Percentiles rank a stretch among this genome's conserved stretches.
These are phyloP conservation scores for Neofusicoccum cordaticola DNA, from an alignment of 2,329 filamentous ascomycete genomes.

Conservation along the genomic window DNA sequence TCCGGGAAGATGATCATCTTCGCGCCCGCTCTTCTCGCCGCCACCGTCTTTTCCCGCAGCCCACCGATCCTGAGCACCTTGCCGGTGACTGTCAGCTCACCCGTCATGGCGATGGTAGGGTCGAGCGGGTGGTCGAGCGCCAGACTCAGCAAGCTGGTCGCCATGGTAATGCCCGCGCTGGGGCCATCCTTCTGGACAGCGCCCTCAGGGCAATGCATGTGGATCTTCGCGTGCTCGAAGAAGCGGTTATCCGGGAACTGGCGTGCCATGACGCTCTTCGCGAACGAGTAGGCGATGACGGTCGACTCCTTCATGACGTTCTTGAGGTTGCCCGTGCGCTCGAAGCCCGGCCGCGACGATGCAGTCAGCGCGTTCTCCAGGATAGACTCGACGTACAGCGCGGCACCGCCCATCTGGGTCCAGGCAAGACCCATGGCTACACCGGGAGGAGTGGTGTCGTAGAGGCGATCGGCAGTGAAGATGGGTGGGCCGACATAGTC, in stretches of 20 bases:
- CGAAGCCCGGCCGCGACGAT: slow-evolving; percentile 72
- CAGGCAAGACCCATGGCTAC: slow-evolving; percentile 97
- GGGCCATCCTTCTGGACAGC: slow-evolving; percentile 88
- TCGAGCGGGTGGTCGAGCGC: slow-evolving; percentile 75
- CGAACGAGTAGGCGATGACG: slow-evolving; percentile 90
- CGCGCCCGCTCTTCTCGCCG: slow-evolving; percentile 85
- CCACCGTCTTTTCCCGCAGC: slow-evolving; percentile 93
- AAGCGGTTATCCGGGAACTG: slow-evolving; percentile 88
- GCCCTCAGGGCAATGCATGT: slow-evolving; percentile 94
- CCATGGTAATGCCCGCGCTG: slow-evolving; percentile 91
- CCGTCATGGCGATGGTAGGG: slow-evolving; percentile 94
- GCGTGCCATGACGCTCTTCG: slow-evolving; percentile 82
- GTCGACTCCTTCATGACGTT: slow-evolving; percentile 98
- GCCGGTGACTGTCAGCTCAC: slow-evolving; percentile 92
- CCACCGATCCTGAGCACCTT: slow-evolving; percentile 96
- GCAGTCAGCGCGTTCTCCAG: slow-evolving; percentile 76
- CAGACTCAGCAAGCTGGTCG: slow-evolving; percentile 83
- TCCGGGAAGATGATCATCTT: slow-evolving; percentile 91
- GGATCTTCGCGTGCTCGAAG: slow-evolving; percentile 92
- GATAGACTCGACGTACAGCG: slow-evolving; percentile 96
- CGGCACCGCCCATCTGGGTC: slow-evolving; percentile 95
- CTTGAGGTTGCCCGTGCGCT: slow-evolving; percentile 93
- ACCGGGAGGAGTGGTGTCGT: slow-evolving; percentile 88
- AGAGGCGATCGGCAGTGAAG: slow-evolving; percentile 92
- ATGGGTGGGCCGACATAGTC: slow-evolving; percentile 96